Base-by-base conservation (phyloP, 371 early-diverging fungal species). In the Mortierella sp. region DNA sequence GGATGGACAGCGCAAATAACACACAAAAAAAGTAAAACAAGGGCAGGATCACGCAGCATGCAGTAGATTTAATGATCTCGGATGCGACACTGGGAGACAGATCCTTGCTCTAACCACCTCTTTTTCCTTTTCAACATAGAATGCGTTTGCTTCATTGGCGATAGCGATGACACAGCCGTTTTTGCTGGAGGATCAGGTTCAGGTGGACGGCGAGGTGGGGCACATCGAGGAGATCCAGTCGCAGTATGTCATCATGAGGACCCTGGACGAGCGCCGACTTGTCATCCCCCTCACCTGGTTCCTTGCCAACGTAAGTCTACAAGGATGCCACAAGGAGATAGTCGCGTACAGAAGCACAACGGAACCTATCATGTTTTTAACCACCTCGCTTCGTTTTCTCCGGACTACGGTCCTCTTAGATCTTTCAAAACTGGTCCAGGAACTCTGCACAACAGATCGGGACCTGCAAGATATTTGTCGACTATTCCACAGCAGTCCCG, bases 111-210 rank as follows among this genome's bases (percentile, higher is more conserved):
- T 31, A 31, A 61, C 29, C n/a, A 3, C 37, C 13, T 40, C 10
- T 63, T 39, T 67, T 37, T 45, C 8, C 29, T n/a, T 43, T 44
- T 45, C 2, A 26, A 40, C 1, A 24, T 75, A 86, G 82, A 86
- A 85, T 66, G 80, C 86, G 5, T 41, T 87, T 34, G 86, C 85
- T 2, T 79, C 85, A 10, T 66, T 87, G 73, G 81, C 86, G 53
- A 83, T 87, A 40, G 86, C 87, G 11, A 65, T 87, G 65, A 87
- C 87, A 0, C 86, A 86, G 55, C 86, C 87, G 16, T 74, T 87
- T 31, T 41, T 86, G 50, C 70, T 87, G 13, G 86, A 85, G 55
- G 87, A 87, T 74, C 77, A 80, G 14, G 85, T 87, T 7, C 5
- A 37, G 10, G 76, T 87, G 13, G 63, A 77, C 68, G 85, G 74